A percentile compares a stretch with the other conserved stretches of the same genome.
phyloP scores from a whole-genome alignment of 768 basidiomycete genomes.

The Leccinum pellstonianum region DNA sequence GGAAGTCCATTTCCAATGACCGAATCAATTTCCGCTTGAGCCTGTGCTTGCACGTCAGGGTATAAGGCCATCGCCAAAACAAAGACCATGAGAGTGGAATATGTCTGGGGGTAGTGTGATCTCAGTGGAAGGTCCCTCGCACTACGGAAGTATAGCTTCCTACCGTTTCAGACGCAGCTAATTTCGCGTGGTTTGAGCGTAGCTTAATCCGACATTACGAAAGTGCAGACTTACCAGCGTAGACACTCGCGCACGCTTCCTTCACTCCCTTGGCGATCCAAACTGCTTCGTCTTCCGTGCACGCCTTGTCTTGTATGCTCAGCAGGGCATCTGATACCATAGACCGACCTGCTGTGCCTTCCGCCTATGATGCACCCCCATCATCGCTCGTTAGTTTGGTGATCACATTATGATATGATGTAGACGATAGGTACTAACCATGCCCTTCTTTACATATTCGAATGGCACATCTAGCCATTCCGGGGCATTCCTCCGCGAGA shows the following conservation, averaged over 20 bases:
- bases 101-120: slow-evolving; percentile 17
- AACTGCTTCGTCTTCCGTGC: slow-evolving; percentile 6
- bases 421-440: slow-evolving; percentile 17
- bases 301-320: slow-evolving; percentile 8
- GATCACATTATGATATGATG: background rate
- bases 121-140: slow-evolving; percentile 2
- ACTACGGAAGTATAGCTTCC: slow-evolving; percentile 5
- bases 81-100: slow-evolving; percentile 21
- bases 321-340: slow-evolving; percentile 27
- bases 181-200: slow-evolving; percentile 6
- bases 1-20: slow-evolving; percentile 16
- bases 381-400: background rate
- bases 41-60: slow-evolving; percentile 24
- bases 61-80: slow-evolving; percentile 26
- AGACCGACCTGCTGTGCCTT: slow-evolving; percentile 21
- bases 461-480: slow-evolving; percentile 23
- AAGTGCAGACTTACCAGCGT: slow-evolving; percentile 10
- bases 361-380: slow-evolving; percentile 10
- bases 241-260: slow-evolving; percentile 24
- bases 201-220: slow-evolving; percentile 1
- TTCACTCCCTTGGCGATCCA: slow-evolving; percentile 23
- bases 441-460: slow-evolving; percentile 19
- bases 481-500: slow-evolving; percentile 5
- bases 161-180: slow-evolving; percentile 27
- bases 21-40: slow-evolving; percentile 21